Evolutionary conservation across 306 rosid species (phyloP).

Genomic region (Prunus persica): DNA sequence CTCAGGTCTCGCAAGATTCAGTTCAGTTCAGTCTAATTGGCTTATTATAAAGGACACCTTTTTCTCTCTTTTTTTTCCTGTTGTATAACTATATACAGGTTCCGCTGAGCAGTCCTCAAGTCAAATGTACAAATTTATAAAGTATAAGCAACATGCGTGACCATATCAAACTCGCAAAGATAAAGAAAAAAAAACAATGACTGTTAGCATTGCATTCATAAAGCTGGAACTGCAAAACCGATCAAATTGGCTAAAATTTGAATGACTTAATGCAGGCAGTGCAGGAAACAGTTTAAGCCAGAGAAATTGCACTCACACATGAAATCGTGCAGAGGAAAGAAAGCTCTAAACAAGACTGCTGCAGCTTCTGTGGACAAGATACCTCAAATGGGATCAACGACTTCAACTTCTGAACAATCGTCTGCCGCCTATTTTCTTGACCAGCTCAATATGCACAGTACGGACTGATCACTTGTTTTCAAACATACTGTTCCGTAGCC

Average conservation of each 20-base stretch:
- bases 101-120: neutral
- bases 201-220: neutral
- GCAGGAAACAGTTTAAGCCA: constrained; percentile 76
- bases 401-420: constrained; percentile 22
- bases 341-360: constrained; percentile 29
- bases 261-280: constrained; percentile 58
- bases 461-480: neutral
- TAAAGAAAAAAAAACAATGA: neutral
- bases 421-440: constrained; percentile 29
- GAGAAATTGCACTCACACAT: constrained; percentile 82
- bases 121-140: neutral
- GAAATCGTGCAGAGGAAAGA: constrained; percentile 78
- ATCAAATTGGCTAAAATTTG: neutral
- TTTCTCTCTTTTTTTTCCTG: too few relatives aligned
- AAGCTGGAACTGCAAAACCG: neutral
- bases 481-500: neutral
- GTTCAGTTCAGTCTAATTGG: neutral
- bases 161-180: neutral
- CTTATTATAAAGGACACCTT: neutral
- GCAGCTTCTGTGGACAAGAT: constrained; percentile 24
- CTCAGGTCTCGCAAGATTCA: neutral
- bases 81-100: too few relatives aligned
- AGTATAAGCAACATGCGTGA: neutral
- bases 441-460: constrained; percentile 20
- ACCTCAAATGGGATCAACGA: constrained; percentile 19